Conservation (phyloP, 257 asterid genomes). For the Rubia yunnanensis region DNA sequence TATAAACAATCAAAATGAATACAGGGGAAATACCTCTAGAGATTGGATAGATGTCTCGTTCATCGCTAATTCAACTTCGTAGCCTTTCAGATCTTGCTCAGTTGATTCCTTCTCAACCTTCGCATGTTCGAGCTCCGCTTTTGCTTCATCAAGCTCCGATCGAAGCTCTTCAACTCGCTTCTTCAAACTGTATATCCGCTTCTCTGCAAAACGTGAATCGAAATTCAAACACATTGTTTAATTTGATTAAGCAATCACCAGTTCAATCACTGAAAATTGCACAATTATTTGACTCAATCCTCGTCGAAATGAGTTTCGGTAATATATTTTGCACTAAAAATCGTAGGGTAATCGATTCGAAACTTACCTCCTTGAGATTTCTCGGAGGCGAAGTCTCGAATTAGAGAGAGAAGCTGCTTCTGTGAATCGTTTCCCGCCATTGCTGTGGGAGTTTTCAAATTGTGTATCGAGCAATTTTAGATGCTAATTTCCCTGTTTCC, state of each 20-base stretch:
- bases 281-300: neutral
- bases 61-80: constrained; percentile 59
- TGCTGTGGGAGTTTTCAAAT: neutral
- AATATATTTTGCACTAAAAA: neutral
- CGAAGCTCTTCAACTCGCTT: constrained; percentile 51
- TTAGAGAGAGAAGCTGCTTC: constrained; percentile 46
- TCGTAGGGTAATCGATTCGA: neutral
- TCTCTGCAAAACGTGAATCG: constrained; percentile 29
- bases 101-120: constrained; percentile 50
- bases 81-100: constrained; percentile 67
- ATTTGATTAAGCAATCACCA: neutral
- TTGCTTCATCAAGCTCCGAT: constrained; percentile 40
- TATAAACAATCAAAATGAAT: neutral
- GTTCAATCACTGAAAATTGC: neutral
- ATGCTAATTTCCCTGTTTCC: neutral
- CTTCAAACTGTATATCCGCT: constrained; percentile 47
- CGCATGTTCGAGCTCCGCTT: constrained; percentile 44
- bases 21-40: constrained; percentile 37
- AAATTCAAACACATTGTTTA: neutral
- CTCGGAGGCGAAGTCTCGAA: constrained; percentile 60
- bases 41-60: constrained; percentile 52
- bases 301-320: neutral
- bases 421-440: constrained; percentile 89
- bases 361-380: constrained; percentile 69
- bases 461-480: neutral